These are phyloP conservation scores for Annona cherimola DNA, from an alignment of 164 flowering plant species.

Conservation along the genomic window DNA sequence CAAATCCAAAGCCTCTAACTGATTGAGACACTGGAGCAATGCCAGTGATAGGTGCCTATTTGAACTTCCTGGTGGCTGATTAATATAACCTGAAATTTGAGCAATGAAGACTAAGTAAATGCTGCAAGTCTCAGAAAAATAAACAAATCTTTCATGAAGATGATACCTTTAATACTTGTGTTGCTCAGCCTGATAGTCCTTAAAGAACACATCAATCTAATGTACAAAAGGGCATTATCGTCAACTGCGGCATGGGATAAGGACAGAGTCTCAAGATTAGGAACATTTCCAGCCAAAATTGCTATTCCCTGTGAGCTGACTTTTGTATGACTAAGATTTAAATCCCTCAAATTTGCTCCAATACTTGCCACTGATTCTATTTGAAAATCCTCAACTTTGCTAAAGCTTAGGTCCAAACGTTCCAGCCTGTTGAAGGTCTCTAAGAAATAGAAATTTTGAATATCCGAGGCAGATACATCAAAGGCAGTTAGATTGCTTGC, in stretches of 20 bases:
- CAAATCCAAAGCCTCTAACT: slow-evolving; percentile 57
- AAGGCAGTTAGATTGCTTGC: slow-evolving; percentile 35
- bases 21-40: slow-evolving; percentile 39
- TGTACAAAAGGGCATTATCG: slow-evolving; percentile 50
- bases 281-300: slow-evolving; percentile 57
- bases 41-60: slow-evolving; percentile 41
- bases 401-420: slow-evolving; percentile 68
- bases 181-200: slow-evolving; percentile 53
- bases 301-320: slow-evolving; percentile 61
- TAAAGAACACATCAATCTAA: slow-evolving; percentile 60
- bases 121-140: neutral
- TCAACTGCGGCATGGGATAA: slow-evolving; percentile 55
- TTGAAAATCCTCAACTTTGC: slow-evolving; percentile 44
- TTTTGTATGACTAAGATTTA: slow-evolving; percentile 63
- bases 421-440: slow-evolving; percentile 36
- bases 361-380: slow-evolving; percentile 41
- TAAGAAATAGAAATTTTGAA: slow-evolving; percentile 50
- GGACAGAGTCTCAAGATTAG: slow-evolving; percentile 53
- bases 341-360: slow-evolving; percentile 51
- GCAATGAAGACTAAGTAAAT: neutral
- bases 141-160: neutral
- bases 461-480: slow-evolving; percentile 52
- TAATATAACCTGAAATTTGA: slow-evolving; percentile 42
- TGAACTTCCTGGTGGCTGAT: slow-evolving; percentile 15
- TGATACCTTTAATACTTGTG: slow-evolving; percentile 65